These are phyloP conservation scores for Boletellus ananas DNA, from an alignment of 768 basidiomycete genomes.

Conservation along the genomic window DNA sequence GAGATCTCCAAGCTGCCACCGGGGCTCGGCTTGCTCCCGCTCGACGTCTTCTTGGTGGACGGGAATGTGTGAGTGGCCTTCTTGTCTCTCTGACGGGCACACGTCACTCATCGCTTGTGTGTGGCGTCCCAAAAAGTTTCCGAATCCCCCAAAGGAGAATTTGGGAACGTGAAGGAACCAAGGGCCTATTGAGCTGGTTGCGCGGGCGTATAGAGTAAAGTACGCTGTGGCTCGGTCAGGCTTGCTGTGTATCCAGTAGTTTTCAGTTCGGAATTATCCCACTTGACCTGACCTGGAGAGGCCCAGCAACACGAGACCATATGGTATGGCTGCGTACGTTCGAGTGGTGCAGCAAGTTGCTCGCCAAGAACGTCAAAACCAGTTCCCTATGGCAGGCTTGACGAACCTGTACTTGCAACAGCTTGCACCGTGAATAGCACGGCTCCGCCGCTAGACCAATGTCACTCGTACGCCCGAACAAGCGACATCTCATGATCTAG, in stretches of 20 bases:
- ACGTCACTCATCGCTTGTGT: not conserved
- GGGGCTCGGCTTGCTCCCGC: conserved; percentile 67
- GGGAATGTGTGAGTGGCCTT: conserved; percentile 66
- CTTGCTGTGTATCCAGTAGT: conserved; percentile 3
- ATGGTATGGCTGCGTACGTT: too few relatives aligned
- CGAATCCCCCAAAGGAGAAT: conserved; percentile 75
- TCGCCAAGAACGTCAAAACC: too few relatives aligned
- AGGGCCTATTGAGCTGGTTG: conserved; percentile 75
- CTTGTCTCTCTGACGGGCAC: not conserved
- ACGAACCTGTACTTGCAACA: too few relatives aligned
- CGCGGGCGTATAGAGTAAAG: conserved; percentile 64
- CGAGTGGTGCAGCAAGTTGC: too few relatives aligned
- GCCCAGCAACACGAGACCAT: too few relatives aligned
- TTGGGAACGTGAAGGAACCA: conserved; percentile 86
- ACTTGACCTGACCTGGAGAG: not conserved
- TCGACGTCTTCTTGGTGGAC: conserved; percentile 81
- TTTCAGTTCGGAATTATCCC: not conserved
- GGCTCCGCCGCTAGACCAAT: too few relatives aligned
- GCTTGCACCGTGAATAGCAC: too few relatives aligned
- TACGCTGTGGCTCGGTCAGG: not conserved
- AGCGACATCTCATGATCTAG: too few relatives aligned
- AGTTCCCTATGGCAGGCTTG: too few relatives aligned
- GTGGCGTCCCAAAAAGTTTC: conserved; percentile 51
- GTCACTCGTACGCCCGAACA: not conserved
- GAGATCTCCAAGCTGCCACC: conserved; percentile 67